Conservation (phyloP, 2,329 filamentous ascomycete species). For the Colletotrichum higginsianum region DNA sequence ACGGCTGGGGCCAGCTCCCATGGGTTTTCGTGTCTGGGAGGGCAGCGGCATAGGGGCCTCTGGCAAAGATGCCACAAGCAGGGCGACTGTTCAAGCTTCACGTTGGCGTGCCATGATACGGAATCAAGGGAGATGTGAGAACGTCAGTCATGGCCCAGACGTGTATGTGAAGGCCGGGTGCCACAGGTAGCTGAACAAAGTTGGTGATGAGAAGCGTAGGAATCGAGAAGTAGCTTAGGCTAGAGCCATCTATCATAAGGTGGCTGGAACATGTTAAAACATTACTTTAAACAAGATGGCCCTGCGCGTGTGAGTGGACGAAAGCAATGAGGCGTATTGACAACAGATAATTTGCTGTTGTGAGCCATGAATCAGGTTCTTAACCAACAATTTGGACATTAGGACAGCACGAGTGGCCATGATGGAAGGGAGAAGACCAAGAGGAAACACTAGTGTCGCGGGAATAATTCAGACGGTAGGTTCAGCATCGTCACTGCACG, state of each 20-base stretch:
- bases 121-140: constrained; percentile 20
- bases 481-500: constrained; percentile 8
- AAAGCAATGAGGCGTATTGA: neutral
- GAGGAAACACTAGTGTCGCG: constrained; percentile 29
- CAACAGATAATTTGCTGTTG: neutral
- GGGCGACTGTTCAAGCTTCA: constrained; percentile 7
- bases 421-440: constrained; percentile 30
- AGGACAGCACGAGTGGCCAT: constrained; percentile 23
- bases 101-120: constrained; percentile 1
- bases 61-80: constrained; percentile 7
- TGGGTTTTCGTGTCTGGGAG: neutral
- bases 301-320: neutral
- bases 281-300: constrained; percentile 20
- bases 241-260: constrained; percentile 36
- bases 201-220: constrained; percentile 25
- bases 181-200: constrained; percentile 22
- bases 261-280: constrained; percentile 42
- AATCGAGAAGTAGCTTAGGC: constrained; percentile 31
- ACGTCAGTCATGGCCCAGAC: constrained; percentile 24
- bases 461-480: constrained; percentile 12
- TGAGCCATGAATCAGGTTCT: neutral
- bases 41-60: constrained; percentile 4
- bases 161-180: constrained; percentile 36
- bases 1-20: constrained; percentile 5
- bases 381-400: neutral